phyloP scores from a whole-genome alignment of 2,329 filamentous ascomycete genomes.

The Ceratocystis cubensis region DNA sequence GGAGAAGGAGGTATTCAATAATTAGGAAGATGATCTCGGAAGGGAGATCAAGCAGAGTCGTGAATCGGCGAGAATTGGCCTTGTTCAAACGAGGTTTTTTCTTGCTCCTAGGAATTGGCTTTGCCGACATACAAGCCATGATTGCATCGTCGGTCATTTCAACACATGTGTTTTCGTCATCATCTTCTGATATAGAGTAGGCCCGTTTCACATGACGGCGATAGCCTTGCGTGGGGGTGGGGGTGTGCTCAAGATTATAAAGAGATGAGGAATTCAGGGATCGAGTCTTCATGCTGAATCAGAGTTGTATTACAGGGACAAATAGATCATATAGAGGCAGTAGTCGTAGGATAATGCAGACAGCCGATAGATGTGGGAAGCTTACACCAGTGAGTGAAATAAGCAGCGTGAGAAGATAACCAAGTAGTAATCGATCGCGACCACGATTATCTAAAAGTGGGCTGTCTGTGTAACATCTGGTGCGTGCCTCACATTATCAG shows the following conservation, averaged over 20 bases:
- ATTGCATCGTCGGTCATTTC: slow-evolving; percentile 6
- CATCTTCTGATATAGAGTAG: background rate
- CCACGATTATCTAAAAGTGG: background rate
- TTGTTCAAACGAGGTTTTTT: background rate
- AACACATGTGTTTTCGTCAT: background rate
- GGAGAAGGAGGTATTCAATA: slow-evolving; percentile 13
- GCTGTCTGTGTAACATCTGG: background rate
- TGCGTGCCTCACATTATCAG: background rate
- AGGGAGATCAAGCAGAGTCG: slow-evolving; percentile 13
- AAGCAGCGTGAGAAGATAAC: no score
- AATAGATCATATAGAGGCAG: no score
- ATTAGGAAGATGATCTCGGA: slow-evolving; percentile 16
- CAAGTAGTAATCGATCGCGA: no score
- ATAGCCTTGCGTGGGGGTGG: background rate
- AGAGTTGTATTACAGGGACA: no score
- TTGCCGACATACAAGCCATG: background rate
- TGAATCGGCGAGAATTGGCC: background rate
- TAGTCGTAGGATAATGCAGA: no score
- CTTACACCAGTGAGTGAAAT: no score
- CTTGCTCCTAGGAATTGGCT: background rate
- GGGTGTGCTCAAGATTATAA: background rate
- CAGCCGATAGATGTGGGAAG: no score
- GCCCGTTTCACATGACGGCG: background rate
- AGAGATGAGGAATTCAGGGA: background rate
- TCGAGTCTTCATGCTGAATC: background rate